These are phyloP conservation scores for Limnanthes douglasii DNA, from an alignment of 345 rosid species.

Conservation along the genomic window DNA sequence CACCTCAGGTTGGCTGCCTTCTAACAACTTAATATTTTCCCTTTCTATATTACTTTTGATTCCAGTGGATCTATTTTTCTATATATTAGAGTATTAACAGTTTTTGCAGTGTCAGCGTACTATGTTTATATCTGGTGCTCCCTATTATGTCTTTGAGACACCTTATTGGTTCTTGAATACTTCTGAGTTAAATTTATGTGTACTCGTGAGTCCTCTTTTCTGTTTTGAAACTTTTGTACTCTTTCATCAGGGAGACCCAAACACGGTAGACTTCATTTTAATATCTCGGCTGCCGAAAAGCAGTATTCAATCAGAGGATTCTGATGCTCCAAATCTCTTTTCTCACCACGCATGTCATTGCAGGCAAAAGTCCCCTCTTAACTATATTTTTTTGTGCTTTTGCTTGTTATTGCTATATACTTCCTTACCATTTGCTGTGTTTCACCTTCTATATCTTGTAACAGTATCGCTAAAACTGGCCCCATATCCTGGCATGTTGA, in stretches of 20 bases:
- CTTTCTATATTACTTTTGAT: too few species aligned
- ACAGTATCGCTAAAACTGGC: slow-evolving; percentile 43
- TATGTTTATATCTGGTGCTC: too few species aligned
- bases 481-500: slow-evolving; percentile 65
- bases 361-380: slow-evolving; percentile 29
- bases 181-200: too few species aligned
- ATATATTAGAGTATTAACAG: too few species aligned
- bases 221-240: too few species aligned
- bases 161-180: too few species aligned
- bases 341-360: slow-evolving; percentile 77
- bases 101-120: too few species aligned
- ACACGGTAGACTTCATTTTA: slow-evolving; percentile 60
- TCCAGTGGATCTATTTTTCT: too few species aligned
- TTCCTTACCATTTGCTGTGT: slow-evolving; percentile 1
- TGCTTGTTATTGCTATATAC: slow-evolving; percentile 1
- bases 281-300: slow-evolving; percentile 29
- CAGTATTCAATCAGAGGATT: slow-evolving; percentile 19
- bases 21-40: too few species aligned
- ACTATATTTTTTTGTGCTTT: slow-evolving; percentile 1
- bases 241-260: slow-evolving; percentile 38
- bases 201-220: too few species aligned
- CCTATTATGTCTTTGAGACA: too few species aligned
- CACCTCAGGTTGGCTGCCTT: slow-evolving; percentile 60
- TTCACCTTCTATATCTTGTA: slow-evolving; percentile 2
- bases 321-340: slow-evolving; percentile 26